Percentiles rank a stretch among this genome's conserved stretches.
These are phyloP conservation scores for Trichocomaceae sp. DNA, from an alignment of 2,329 filamentous ascomycete species.

Conservation along the genomic window DNA sequence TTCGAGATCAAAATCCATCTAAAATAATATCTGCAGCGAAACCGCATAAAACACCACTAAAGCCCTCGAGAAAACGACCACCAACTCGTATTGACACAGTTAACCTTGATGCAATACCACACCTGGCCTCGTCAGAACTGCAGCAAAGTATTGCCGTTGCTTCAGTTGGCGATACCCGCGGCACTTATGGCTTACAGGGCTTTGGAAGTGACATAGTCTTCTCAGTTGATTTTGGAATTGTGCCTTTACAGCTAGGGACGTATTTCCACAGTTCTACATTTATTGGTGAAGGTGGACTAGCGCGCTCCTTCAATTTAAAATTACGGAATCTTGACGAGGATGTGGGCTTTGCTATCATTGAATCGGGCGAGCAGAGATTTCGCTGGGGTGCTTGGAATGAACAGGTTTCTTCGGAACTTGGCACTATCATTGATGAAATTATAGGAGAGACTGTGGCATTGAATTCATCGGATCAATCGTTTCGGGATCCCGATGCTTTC, in stretches of 20 bases:
- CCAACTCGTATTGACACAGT: conserved; percentile 4
- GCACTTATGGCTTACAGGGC: conserved; percentile 28
- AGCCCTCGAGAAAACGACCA: conserved; percentile 21
- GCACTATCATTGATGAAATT: conserved; percentile 30
- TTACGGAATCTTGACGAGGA: conserved; percentile 40
- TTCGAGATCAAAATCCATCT: background rate
- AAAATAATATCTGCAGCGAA: background rate
- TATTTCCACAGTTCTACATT: conserved; percentile 53
- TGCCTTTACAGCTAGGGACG: conserved; percentile 44
- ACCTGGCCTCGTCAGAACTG: background rate
- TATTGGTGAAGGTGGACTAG: conserved; percentile 52
- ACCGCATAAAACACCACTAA: background rate
- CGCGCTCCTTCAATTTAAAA: conserved; percentile 36
- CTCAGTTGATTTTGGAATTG: conserved; percentile 48
- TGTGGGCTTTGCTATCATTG: conserved; percentile 35
- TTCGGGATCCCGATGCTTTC: background rate
- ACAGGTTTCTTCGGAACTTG: conserved; percentile 44
- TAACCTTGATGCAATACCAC: conserved; percentile 8
- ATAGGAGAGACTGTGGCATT: conserved; percentile 18
- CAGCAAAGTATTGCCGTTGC: background rate
- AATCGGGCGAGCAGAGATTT: conserved; percentile 27
- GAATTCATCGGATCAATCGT: background rate
- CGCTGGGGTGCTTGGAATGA: conserved; percentile 53
- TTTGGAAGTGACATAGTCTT: conserved; percentile 48
- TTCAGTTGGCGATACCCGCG: conserved; percentile 4